Percentiles rank a stretch among this genome's conserved stretches.
Evolutionary conservation across 2,329 filamentous ascomycete genomes (phyloP).

Genomic region (Calonectria leucothoes): DNA sequence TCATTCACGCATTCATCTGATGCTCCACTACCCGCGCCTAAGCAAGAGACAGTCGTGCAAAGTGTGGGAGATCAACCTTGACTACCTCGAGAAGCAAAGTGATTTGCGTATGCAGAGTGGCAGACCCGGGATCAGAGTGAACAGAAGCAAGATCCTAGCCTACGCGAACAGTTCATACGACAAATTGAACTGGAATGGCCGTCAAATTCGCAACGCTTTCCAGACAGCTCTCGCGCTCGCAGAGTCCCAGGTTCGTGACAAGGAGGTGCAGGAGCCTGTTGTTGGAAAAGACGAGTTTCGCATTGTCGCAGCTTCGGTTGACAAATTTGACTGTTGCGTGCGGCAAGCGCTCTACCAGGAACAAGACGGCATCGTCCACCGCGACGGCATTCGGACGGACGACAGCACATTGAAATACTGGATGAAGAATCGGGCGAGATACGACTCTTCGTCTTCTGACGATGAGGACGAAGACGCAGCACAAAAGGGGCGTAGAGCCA

Average conservation of each 20-base stretch:
- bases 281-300: background rate
- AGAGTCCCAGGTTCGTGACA: constrained; percentile 42
- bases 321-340: background rate
- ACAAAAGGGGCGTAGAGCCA: background rate
- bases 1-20: background rate
- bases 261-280: background rate
- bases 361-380: background rate
- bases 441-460: background rate
- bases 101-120: background rate
- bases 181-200: constrained; percentile 45
- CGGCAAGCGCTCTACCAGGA: background rate
- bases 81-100: background rate
- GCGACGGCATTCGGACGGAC: background rate
- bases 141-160: background rate
- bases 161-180: background rate
- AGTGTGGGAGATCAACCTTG: background rate
- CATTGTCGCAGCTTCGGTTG: background rate
- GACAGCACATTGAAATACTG: background rate
- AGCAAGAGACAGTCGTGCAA: background rate
- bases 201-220: constrained; percentile 47
- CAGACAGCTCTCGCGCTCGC: constrained; percentile 48
- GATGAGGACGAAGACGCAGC: background rate
- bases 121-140: background rate
- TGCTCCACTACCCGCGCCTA: background rate
- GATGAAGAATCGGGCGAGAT: background rate